Base-by-base conservation (phyloP, 305 asterid genomes). In the Nicotiana rustica region DNA sequence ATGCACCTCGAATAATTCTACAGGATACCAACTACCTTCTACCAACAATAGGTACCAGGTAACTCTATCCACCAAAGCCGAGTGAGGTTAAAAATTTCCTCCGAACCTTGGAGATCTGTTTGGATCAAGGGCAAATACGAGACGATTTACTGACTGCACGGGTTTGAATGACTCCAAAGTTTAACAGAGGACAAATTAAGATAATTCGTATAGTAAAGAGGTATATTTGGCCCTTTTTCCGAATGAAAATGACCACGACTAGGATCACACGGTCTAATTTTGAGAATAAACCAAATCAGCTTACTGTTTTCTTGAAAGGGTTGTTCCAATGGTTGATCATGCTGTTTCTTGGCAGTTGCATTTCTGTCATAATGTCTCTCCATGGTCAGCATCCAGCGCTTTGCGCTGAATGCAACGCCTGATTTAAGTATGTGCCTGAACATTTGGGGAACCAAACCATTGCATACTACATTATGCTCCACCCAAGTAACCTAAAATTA, bases 401-500 rank as follows among this genome's bases (percentile, higher is more conserved):
- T 89, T 3, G 94, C 88, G 8, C 86, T 81, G 65, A 86, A 89
- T 49, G 87, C 85, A 25, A 68, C 36, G 5, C 89, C 88, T 65
- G 92, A 82, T 64, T 61, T 56, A 77, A 88, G 68, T 44, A 82
- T 75, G 21, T 62, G 82, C 76, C 69, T 83, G 79, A 86, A 85
- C 89, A 84, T 82, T 19, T 70, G 8, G 0, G 83, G 88, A 47
- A 44, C 75, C 60, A 6, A 65, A 35, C 66, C 70, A 44, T 84
- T 41, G 70, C 75, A 35, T 13, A 85, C 87, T 25, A 82, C 84
- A 86, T 78, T 88, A 70, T 90, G 88, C 84, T 90, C 96, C 86
- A 92, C 91, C 92, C 94, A 90, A 56, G 91, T 92, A 18, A 92
- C 93, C 93, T 90, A 75, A 44, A 44, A 29, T 62, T 49, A 1